Evolutionary conservation across 768 basidiomycete genomes (phyloP).

Genomic region (Tubosaeta sp.): DNA sequence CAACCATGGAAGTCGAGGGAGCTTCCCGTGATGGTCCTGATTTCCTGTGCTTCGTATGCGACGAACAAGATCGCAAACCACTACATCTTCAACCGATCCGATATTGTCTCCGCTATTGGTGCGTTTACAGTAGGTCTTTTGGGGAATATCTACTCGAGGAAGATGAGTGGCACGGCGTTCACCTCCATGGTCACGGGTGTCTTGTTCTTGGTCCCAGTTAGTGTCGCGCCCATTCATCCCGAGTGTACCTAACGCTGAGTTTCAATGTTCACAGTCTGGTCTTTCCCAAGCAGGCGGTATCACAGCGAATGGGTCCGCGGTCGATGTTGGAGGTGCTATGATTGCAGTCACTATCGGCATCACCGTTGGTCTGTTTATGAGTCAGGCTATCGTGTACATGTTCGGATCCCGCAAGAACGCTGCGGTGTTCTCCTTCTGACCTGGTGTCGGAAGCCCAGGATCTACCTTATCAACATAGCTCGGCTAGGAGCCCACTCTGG

Average conservation of each 20-base stretch:
- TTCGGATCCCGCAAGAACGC: conserved; percentile 83
- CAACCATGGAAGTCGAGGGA: conserved; percentile 72
- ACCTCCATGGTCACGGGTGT: conserved; percentile 90
- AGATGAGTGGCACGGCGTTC: conserved; percentile 83
- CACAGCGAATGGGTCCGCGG: conserved; percentile 73
- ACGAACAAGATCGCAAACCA: conserved; percentile 82
- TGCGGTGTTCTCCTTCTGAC: conserved; percentile 77
- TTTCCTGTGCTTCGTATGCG: conserved; percentile 75
- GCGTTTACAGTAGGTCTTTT: conserved; percentile 77
- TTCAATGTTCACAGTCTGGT: conserved; percentile 52
- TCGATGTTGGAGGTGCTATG: conserved; percentile 85
- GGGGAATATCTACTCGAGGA: conserved; percentile 78
- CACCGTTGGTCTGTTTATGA: conserved; percentile 86
- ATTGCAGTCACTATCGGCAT: conserved; percentile 89
- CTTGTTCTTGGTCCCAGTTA: conserved; percentile 79
- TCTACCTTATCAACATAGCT: background rate
- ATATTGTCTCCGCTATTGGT: conserved; percentile 81
- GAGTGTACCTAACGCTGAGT: background rate
- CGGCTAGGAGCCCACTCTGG: background rate
- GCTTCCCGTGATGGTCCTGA: conserved; percentile 77
- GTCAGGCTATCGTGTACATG: conserved; percentile 81
- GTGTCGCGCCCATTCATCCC: conserved; percentile 24
- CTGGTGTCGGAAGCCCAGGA: background rate
- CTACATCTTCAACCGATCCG: conserved; percentile 80
- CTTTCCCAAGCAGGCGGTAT: conserved; percentile 85